Evolutionary conservation across 2,329 filamentous ascomycete species (phyloP).

Genomic region (Neoarthrinium moseri): DNA sequence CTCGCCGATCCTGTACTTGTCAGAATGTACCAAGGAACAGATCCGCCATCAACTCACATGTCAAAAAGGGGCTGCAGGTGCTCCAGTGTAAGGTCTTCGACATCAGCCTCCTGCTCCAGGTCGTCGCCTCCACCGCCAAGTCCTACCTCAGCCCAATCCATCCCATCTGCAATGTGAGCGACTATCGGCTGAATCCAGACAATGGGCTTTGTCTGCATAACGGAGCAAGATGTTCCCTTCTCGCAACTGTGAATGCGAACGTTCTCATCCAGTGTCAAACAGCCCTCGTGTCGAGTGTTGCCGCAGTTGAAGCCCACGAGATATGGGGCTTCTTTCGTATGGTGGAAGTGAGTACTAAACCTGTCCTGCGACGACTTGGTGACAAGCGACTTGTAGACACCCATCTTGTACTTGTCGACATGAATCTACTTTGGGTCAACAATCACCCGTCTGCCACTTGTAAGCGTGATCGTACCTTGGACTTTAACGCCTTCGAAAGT

Average conservation of each 20-base stretch:
- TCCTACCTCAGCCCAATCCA: conserved; percentile 69
- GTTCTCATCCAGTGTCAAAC: conserved; percentile 62
- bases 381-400: conserved; percentile 67
- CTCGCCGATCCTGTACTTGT: conserved; percentile 18
- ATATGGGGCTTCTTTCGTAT: conserved; percentile 60
- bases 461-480: conserved; percentile 44
- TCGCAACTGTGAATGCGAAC: conserved; percentile 85
- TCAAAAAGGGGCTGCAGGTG: conserved; percentile 50
- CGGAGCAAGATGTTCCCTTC: conserved; percentile 61
- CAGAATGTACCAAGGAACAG: too few relatives aligned
- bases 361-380: conserved; percentile 38
- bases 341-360: conserved; percentile 38
- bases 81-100: conserved; percentile 57
- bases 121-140: conserved; percentile 79
- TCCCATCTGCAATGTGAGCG: conserved; percentile 57
- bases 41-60: conserved; percentile 26
- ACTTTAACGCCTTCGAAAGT: conserved; percentile 67
- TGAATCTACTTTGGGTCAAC: conserved; percentile 58
- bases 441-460: neutral
- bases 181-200: conserved; percentile 81
- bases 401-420: conserved; percentile 76
- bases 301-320: conserved; percentile 74
- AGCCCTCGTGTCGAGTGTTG: conserved; percentile 68
- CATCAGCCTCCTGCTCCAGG: conserved; percentile 64
- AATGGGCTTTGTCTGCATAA: conserved; percentile 46